Base-by-base conservation (phyloP, 495 filamentous ascomycete species). In the Talaromyces thailandensis region DNA sequence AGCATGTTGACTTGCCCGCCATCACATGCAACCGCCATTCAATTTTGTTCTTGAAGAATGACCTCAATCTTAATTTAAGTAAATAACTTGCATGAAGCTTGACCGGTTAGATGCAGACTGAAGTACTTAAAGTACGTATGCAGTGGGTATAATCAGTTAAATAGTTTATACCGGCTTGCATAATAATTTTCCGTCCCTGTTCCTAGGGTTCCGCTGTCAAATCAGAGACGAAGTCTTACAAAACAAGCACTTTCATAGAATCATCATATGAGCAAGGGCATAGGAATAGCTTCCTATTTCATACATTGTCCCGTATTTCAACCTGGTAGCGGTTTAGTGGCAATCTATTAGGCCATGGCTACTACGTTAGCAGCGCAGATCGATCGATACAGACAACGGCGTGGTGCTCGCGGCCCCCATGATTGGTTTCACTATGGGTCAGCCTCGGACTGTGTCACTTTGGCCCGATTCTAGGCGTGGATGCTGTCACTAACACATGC, bases 311-410 rank as follows among this genome's bases (percentile, higher is more conserved):
- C 43, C 43, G 43, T 48, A 18, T 48, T 48, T n/a, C 9, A 48
- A 48, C 16, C 7, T 0, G 7, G 43, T 48, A 18, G 43, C 26
- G 23, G 4, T 28, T 5, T 28, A 25, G 51, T 55, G 57, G 57
- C 70, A 3, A 62, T 70, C 29, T 55, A 28, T 55, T 23, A n/a
- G 23, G 51, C 51, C 28, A 55, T 55, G 51, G 51, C 26, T 55
- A 28, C 51, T 28, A 25, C 24, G 4, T 23, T 55, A 23, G 51
- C 26, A 29, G 24, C 51, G 23, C 3, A 26, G 51, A 55, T 55
- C 21, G 51, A 55, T 55, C 51, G 51, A 55, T 11, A 55, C 7
- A 11, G 11, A 55, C 24, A 55, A 26, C 21, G 51, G 21, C 51
- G 51, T 55, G 51, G 26, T 55, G 23, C 51, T 55, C 21, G 11